Conservation (phyloP, 176 grass and related monocot genomes). For the Avena eriantha region DNA sequence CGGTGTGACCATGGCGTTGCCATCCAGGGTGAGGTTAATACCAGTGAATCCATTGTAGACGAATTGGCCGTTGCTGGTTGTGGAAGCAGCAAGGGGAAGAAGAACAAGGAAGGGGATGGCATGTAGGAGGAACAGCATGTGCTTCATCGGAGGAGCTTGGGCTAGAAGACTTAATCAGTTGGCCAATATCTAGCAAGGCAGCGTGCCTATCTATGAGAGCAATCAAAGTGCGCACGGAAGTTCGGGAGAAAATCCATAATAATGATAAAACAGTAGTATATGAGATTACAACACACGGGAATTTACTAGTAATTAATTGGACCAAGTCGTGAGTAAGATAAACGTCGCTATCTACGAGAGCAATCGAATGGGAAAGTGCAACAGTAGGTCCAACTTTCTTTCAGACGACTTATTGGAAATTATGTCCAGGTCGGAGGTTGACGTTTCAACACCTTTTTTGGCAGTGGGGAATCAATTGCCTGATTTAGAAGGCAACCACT, state of each 20-base stretch:
- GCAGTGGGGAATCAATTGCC: neutral
- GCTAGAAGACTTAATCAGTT: neutral
- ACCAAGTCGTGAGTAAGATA: neutral
- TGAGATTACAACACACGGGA: no score
- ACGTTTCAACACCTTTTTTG: neutral
- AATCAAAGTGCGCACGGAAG: no score
- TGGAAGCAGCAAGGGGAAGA: neutral
- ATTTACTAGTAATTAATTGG: neutral
- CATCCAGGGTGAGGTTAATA: neutral
- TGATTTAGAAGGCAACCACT: conserved; percentile 7
- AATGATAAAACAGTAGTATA: neutral
- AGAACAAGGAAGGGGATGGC: neutral
- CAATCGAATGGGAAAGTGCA: neutral
- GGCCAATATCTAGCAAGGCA: neutral
- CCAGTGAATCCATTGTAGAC: neutral
- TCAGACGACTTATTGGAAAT: neutral
- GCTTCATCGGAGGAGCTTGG: neutral
- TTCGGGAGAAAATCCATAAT: no score
- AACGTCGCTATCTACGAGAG: neutral
- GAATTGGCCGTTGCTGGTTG: neutral
- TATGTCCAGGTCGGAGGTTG: neutral
- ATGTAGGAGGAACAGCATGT: neutral
- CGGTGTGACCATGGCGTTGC: neutral
- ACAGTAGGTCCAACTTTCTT: neutral
- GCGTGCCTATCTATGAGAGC: neutral